A percentile compares a stretch with the other conserved stretches of the same genome.
phyloP scores from a whole-genome alignment of 108 stramenopile species.

The Cylindrotheca closterium region DNA sequence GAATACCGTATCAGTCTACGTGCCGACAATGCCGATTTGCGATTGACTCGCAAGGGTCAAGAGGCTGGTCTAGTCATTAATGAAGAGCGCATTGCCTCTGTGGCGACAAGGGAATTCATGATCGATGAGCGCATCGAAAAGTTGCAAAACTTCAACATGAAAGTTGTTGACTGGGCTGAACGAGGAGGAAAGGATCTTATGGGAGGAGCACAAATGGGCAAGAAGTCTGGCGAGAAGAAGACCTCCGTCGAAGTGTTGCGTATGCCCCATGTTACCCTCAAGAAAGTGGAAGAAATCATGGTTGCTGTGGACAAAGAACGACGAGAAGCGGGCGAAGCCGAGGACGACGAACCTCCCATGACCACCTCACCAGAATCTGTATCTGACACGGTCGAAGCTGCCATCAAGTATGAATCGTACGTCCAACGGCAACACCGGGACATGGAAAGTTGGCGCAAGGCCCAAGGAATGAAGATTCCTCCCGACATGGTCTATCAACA shows the following conservation, averaged over 20 bases:
- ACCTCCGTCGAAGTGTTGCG: slow-evolving; percentile 84
- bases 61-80: slow-evolving; percentile 89
- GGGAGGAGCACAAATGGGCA: slow-evolving; percentile 68
- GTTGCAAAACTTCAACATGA: slow-evolving; percentile 67
- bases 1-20: slow-evolving; percentile 92
- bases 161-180: slow-evolving; percentile 78
- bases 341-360: slow-evolving; percentile 13
- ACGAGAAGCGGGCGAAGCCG: slow-evolving; percentile 9
- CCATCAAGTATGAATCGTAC: slow-evolving; percentile 88
- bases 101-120: slow-evolving; percentile 70
- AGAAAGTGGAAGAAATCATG: slow-evolving; percentile 82
- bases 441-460: slow-evolving; percentile 92
- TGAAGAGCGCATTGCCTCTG: slow-evolving; percentile 75
- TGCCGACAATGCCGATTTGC: slow-evolving; percentile 95
- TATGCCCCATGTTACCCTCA: slow-evolving; percentile 85
- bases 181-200: slow-evolving; percentile 71
- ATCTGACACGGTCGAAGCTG: slow-evolving; percentile 92
- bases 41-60: slow-evolving; percentile 89
- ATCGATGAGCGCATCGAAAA: slow-evolving; percentile 67
- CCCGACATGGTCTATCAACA: slow-evolving; percentile 80
- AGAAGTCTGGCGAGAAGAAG: slow-evolving; percentile 74
- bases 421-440: slow-evolving; percentile 88
- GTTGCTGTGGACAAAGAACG: slow-evolving; percentile 36
- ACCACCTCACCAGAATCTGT: slow-evolving; percentile 58
- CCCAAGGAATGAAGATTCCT: slow-evolving; percentile 89